Percentiles rank a stretch among this genome's conserved stretches.
Evolutionary conservation across 2,329 filamentous ascomycete species (phyloP).

Genomic region (Pseudodiploospora longispora): DNA sequence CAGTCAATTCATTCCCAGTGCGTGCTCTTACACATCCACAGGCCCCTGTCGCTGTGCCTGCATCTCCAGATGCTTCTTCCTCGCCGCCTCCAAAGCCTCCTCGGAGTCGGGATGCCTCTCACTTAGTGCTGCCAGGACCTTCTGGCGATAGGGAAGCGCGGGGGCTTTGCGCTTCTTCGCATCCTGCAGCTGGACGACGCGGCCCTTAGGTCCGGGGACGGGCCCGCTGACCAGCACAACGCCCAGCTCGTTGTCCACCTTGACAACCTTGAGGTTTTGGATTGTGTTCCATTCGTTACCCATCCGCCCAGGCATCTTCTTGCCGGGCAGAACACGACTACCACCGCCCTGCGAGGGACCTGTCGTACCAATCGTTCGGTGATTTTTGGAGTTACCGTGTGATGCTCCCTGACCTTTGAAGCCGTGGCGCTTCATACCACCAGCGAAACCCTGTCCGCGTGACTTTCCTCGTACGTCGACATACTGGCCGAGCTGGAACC

Average conservation of each 20-base stretch:
- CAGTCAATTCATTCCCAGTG: background rate
- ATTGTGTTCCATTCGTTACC: slow-evolving; percentile 80
- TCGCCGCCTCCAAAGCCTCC: slow-evolving; percentile 38
- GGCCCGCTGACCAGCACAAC: slow-evolving; percentile 81
- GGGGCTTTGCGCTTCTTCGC: slow-evolving; percentile 72
- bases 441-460: slow-evolving; percentile 87
- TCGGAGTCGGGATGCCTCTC: slow-evolving; percentile 41
- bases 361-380: slow-evolving; percentile 83
- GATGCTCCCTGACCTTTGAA: slow-evolving; percentile 82
- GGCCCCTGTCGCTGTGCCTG: slow-evolving; percentile 38
- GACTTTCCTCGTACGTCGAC: slow-evolving; percentile 76
- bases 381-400: slow-evolving; percentile 92
- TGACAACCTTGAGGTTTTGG: slow-evolving; percentile 83
- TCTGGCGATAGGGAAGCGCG: slow-evolving; percentile 39
- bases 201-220: slow-evolving; percentile 82
- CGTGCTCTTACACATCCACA: slow-evolving; percentile 12
- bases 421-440: slow-evolving; percentile 95
- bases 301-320: slow-evolving; percentile 98
- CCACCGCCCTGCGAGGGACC: slow-evolving; percentile 88
- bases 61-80: slow-evolving; percentile 43
- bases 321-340: slow-evolving; percentile 86
- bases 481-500: slow-evolving; percentile 86
- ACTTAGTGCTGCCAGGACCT: slow-evolving; percentile 33
- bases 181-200: slow-evolving; percentile 78
- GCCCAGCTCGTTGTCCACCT: slow-evolving; percentile 79